phyloP scores from a whole-genome alignment of 805 yeast species.

The Lipomyces spencermartinsiae region DNA sequence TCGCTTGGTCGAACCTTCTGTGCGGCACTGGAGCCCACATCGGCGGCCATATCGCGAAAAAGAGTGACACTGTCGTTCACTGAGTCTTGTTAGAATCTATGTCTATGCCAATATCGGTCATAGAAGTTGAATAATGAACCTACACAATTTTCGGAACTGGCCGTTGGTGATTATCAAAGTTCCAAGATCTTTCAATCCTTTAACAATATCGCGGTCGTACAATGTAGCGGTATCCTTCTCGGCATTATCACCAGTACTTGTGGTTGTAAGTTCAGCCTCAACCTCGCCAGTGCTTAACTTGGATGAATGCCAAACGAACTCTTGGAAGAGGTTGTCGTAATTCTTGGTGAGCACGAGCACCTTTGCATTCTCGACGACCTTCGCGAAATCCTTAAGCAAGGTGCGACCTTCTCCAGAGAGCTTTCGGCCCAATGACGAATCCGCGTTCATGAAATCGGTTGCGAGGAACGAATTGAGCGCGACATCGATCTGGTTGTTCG shows the following conservation, averaged over 20 bases:
- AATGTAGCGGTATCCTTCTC: slow-evolving; percentile 25
- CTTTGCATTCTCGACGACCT: slow-evolving; percentile 23
- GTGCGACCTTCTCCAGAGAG: slow-evolving; percentile 31
- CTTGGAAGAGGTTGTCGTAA: slow-evolving; percentile 32
- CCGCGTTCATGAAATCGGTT: slow-evolving; percentile 18
- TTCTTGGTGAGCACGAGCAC: slow-evolving; percentile 32
- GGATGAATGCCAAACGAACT: slow-evolving; percentile 35
- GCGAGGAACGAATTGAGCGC: slow-evolving; percentile 31
- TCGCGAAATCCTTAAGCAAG: slow-evolving; percentile 16
- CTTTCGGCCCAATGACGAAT: slow-evolving; percentile 15
- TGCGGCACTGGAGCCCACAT: slow-evolving; percentile 16
- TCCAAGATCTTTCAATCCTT: slow-evolving; percentile 30
- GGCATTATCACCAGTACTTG: background rate
- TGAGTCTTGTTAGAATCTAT: background rate
- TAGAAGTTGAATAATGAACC: slow-evolving; percentile 5
- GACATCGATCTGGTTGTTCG: slow-evolving; percentile 35
- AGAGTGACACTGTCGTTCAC: slow-evolving; percentile 31
- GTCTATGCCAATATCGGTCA: background rate
- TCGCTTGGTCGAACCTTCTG: slow-evolving; percentile 27
- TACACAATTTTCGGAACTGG: slow-evolving; percentile 36
- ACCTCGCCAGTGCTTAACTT: slow-evolving; percentile 6
- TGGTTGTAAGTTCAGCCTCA: background rate
- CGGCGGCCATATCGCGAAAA: slow-evolving; percentile 33
- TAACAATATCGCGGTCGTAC: slow-evolving; percentile 22
- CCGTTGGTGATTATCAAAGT: slow-evolving; percentile 34